Evolutionary conservation across 148 eudicot genomes (phyloP).

Genomic region (Rhododendron molle): DNA sequence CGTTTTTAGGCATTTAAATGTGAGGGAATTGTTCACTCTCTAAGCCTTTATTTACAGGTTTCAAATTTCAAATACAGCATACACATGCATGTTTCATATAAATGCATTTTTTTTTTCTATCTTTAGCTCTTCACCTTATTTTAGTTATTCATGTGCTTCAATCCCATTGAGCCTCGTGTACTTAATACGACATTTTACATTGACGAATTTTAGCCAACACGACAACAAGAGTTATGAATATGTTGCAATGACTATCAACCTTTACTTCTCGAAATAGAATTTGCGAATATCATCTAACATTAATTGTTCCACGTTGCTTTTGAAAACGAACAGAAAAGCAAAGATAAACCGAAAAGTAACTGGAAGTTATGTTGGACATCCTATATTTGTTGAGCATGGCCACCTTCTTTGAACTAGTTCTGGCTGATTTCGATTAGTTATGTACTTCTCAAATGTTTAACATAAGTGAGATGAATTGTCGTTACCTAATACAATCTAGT

Average conservation of each 20-base stretch:
- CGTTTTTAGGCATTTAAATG: constrained; percentile 10
- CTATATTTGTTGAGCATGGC: background rate
- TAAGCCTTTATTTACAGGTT: background rate
- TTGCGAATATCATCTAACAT: background rate
- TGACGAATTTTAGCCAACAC: background rate
- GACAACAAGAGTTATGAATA: background rate
- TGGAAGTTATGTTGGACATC: background rate
- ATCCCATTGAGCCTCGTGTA: background rate
- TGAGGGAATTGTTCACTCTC: background rate
- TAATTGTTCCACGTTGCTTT: too few species aligned
- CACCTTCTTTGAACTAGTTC: background rate
- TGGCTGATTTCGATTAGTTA: background rate
- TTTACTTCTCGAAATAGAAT: background rate
- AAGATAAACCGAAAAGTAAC: too few species aligned
- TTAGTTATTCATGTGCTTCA: background rate
- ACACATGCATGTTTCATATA: background rate
- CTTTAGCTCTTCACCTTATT: background rate
- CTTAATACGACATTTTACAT: background rate
- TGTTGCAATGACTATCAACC: background rate
- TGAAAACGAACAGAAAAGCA: too few species aligned
- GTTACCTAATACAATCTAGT: background rate
- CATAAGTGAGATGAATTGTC: background rate
- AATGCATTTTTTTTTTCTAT: background rate
- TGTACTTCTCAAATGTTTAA: background rate
- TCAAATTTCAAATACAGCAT: background rate